Conservation (phyloP, 257 asterid species). For the Nemophila menziesii region DNA sequence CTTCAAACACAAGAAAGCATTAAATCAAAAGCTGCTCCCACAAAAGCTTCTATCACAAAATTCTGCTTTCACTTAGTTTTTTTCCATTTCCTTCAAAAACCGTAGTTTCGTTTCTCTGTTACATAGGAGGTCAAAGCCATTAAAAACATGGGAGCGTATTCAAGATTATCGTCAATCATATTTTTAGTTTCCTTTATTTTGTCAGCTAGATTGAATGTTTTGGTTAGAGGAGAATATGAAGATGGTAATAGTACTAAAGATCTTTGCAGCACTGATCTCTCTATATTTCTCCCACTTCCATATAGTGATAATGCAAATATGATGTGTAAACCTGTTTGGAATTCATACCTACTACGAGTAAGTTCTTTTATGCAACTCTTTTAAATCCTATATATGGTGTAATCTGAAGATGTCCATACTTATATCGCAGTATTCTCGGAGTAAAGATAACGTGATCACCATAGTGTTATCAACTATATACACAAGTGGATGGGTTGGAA, state of each 20-base stretch:
- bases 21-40: neutral
- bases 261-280: slow-evolving; percentile 48
- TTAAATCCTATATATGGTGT: neutral
- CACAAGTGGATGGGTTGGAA: slow-evolving; percentile 92
- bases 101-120: neutral
- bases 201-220: slow-evolving; percentile 6
- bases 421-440: slow-evolving; percentile 52
- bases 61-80: neutral
- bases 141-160: slow-evolving; percentile 36
- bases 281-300: slow-evolving; percentile 70
- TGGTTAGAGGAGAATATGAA: slow-evolving; percentile 13
- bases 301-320: slow-evolving; percentile 47
- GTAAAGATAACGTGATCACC: slow-evolving; percentile 49
- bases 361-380: slow-evolving; percentile 5
- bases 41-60: neutral
- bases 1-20: slow-evolving; percentile 15
- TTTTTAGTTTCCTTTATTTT: slow-evolving; percentile 13
- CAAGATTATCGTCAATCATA: slow-evolving; percentile 13
- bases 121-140: too few relatives aligned
- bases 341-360: slow-evolving; percentile 67
- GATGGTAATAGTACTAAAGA: slow-evolving; percentile 17
- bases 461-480: slow-evolving; percentile 64
- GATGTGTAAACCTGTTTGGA: slow-evolving; percentile 86
- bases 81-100: neutral
- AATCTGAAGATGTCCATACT: neutral